These are phyloP conservation scores for Flaveria floridana DNA, from an alignment of 140 eudicot genomes.

Conservation along the genomic window DNA sequence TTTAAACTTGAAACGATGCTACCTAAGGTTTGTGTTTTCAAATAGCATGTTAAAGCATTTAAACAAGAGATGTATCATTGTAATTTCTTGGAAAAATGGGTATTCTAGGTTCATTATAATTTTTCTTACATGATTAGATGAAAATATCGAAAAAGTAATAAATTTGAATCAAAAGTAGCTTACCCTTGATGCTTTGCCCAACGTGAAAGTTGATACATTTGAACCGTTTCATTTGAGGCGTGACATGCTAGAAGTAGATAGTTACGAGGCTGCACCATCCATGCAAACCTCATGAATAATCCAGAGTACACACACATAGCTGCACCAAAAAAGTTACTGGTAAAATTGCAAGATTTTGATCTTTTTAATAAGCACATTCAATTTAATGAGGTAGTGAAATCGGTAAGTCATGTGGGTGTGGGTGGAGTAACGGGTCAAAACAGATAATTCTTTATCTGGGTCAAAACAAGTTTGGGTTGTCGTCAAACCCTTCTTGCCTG, in stretches of 20 bases:
- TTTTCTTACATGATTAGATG: not conserved
- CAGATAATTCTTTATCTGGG: not conserved
- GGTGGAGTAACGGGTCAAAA: conserved; percentile 6
- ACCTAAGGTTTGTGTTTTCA: not conserved
- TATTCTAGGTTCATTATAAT: not conserved
- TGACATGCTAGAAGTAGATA: conserved; percentile 69
- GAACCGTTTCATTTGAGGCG: conserved; percentile 75
- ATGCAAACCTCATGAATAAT: conserved; percentile 73
- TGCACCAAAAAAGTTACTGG: conserved; percentile 34
- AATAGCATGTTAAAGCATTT: not conserved
- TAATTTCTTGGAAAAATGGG: not conserved
- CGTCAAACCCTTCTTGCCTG: not conserved
- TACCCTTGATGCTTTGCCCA: conserved; percentile 72
- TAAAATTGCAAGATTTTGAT: not conserved
- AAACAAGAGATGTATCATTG: not conserved
- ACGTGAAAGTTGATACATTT: conserved; percentile 61
- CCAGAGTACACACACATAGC: conserved; percentile 73
- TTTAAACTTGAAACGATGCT: not conserved
- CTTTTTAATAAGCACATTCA: not conserved
- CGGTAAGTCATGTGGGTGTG: not conserved
- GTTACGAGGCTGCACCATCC: conserved; percentile 87
- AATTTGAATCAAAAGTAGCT: conserved; percentile 17
- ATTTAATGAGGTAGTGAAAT: not conserved
- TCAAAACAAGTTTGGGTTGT: not conserved
- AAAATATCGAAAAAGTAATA: not conserved